Conservation (phyloP, 179 eudicot species). For the Beta corolliflora region DNA sequence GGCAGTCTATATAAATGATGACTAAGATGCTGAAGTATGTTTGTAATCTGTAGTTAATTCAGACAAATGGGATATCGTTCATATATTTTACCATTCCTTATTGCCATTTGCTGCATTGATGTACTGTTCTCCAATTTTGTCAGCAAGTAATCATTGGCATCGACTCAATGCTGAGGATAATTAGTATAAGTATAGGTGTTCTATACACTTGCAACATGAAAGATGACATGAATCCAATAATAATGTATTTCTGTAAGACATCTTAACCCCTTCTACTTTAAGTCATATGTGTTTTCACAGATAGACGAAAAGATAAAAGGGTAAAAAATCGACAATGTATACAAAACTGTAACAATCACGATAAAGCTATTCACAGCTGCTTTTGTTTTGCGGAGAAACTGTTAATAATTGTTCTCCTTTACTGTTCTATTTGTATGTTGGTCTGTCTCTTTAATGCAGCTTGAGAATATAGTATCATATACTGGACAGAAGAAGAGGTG, state of each 20-base stretch:
- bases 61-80: background rate
- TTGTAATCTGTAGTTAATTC: background rate
- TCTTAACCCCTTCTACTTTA: conserved; percentile 20
- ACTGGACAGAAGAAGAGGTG: conserved; percentile 15
- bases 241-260: background rate
- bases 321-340: conserved; percentile 15
- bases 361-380: conserved; percentile 23
- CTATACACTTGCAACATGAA: conserved; percentile 16
- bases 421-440: conserved; percentile 2
- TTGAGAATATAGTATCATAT: conserved; percentile 5
- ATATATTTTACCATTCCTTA: background rate
- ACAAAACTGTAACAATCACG: conserved; percentile 22
- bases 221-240: background rate
- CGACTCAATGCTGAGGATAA: background rate
- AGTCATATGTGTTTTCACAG: conserved; percentile 17
- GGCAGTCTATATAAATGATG: background rate
- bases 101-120: background rate
- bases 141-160: background rate
- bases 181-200: background rate
- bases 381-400: conserved; percentile 23
- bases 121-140: background rate
- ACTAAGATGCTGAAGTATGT: background rate
- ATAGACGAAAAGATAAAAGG: conserved; percentile 24
- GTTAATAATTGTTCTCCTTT: conserved; percentile 30
- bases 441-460: conserved; percentile 14